Conservation (phyloP, 2,329 filamentous ascomycete genomes). For the Calonectria naviculata region DNA sequence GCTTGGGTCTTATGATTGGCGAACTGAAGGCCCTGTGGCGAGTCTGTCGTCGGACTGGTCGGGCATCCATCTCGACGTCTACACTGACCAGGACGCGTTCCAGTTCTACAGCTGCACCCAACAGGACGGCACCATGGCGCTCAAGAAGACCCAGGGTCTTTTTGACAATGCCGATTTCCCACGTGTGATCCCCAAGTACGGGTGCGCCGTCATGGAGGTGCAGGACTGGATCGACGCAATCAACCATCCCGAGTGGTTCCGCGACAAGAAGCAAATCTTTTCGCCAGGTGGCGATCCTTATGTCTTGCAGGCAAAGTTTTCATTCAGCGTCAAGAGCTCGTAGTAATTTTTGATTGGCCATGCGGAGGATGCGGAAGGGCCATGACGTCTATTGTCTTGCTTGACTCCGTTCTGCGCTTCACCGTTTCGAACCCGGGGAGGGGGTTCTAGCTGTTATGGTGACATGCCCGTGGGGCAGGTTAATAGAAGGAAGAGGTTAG, state of each 20-base stretch:
- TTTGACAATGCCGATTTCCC: slow-evolving; percentile 64
- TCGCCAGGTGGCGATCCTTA: slow-evolving; percentile 69
- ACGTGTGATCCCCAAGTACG: slow-evolving; percentile 77
- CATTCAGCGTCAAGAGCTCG: slow-evolving; percentile 62
- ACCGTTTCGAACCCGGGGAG: background rate
- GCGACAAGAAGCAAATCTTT: slow-evolving; percentile 70
- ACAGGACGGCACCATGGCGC: slow-evolving; percentile 76
- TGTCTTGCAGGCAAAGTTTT: slow-evolving; percentile 71
- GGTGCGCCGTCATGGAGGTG: slow-evolving; percentile 90
- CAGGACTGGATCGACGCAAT: slow-evolving; percentile 95
- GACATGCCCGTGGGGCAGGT: background rate
- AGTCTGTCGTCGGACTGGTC: slow-evolving; percentile 79
- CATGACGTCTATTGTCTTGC: background rate
- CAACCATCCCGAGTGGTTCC: slow-evolving; percentile 90
- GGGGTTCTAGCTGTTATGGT: background rate
- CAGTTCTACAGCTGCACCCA: slow-evolving; percentile 89
- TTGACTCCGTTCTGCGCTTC: background rate
- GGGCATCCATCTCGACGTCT: slow-evolving; percentile 86
- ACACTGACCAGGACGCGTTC: slow-evolving; percentile 85
- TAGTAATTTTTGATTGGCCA: background rate
- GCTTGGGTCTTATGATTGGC: slow-evolving; percentile 72
- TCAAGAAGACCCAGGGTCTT: slow-evolving; percentile 79
- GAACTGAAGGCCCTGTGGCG: slow-evolving; percentile 67
- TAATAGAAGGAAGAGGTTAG: background rate
- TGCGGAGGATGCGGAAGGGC: background rate